Base-by-base conservation (phyloP, 176 grass and related monocot species). In the Pharus latifolius region DNA sequence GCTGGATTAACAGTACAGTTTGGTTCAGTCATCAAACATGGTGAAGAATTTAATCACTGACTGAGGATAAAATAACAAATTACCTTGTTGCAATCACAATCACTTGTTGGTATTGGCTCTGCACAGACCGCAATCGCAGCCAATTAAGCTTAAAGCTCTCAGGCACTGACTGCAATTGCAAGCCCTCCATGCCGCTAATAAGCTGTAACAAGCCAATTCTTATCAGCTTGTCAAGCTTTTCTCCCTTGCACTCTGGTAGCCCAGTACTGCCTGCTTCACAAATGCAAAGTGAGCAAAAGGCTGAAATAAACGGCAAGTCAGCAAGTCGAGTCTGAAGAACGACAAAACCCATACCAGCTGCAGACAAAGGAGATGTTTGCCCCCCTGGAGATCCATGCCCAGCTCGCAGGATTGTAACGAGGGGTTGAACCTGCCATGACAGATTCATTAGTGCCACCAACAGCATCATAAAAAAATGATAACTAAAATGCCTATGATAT, bases 51-150 rank as follows among this genome's bases (percentile, higher is more conserved):
- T n/a, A 32, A 62, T 8, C 5, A 16, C 10, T 2, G 17, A 43
- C 23, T 28, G 0, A 32, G 33, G 9, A 38, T 7, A 13, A 37
- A 35, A 54, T 6, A 32, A 24, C 10, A 23, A 8, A 3, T 40
- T 87, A 98, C 95, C 90, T 99, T 43, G 87, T 99, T 23, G 95
- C 54, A 16, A 86, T 86, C 12, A 88, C 95, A 56, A 91, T 91
- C 49, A 91, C 88, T 80, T 91, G 74, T 34, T 99, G 95, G 43
- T 88, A 80, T 50, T 94, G 87, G 32, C 75, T 69, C 63, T 99
- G 95, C 42, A 86, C 60, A 63, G 79, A 76, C 44, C 95, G 94
- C 78, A 94, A 25, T 67, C 90, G 87, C 40, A 85, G 24, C 1
- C 78, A 61, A 80, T 99, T 99, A 32, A 94, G 64, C 49, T 88